Evolutionary conservation across 2,329 filamentous ascomycete genomes (phyloP), one percentile per base, ranked within the genome.

Genomic region (Sphaerulina musiva): DNA sequence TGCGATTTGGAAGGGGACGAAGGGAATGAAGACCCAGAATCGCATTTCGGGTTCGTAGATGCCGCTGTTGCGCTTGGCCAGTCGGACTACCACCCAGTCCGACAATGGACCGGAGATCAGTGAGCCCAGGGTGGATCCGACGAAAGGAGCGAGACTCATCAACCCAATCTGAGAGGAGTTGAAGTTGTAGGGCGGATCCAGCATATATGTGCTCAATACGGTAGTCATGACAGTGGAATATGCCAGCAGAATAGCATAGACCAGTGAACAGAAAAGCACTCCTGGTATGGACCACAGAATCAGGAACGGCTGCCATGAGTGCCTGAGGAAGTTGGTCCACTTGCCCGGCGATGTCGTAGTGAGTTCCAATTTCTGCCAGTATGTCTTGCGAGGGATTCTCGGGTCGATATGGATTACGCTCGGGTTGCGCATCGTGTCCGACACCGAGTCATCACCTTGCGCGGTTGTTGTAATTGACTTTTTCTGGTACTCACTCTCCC

Each of bases 121-220:
- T 53, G 75, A 71, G 26, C 75, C 77, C 20, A 80, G 63, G 26
- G 78, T 69, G 7, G 68, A 73, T 9, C 77, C 69, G 52, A 79
- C 63, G 50, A 78, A 76, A 0, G 77, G 76, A 1, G 77, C 77
- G 26, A 80, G 68, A 34, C 74, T 76, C 59, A 78, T 76, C 39
- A 80, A 69, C 0, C 78, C 78, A 1, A 75, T 76, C 55, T 77
- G 66, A 8, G 73, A 72, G 7, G 76, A 70, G 17, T 69, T 70
- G 64, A 81, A 79, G 68, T 76, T 77, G 58, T 70, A 73, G 0
- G 69, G 69, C 3, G 62, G 53, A 2, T 62, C 64, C 8, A 69
- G 59, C 60, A 77, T 68, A 52, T 68, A 70, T 1, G 65, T 67
- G 6, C 70, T 70, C 14, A 68, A 62, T 0, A 65, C 66, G 0